phyloP scores from a whole-genome alignment of 2,329 filamentous ascomycete species.

The Fusarium setosum region DNA sequence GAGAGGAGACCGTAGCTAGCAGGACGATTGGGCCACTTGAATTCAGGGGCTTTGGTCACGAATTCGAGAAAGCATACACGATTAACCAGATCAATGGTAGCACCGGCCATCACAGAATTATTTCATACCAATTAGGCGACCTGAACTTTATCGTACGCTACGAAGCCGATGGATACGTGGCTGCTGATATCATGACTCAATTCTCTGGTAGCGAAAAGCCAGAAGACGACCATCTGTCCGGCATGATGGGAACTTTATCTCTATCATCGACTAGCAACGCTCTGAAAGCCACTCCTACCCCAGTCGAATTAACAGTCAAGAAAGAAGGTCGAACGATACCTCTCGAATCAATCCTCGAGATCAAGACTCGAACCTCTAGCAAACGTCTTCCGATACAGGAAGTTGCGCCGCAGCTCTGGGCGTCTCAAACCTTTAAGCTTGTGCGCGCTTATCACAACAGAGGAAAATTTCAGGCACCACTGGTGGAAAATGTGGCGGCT shows the following conservation, averaged over 20 bases:
- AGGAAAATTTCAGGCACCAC: constrained; percentile 48
- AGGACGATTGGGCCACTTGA: constrained; percentile 47
- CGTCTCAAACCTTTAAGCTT: constrained; percentile 59
- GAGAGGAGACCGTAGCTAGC: constrained; percentile 44
- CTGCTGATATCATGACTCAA: not conserved
- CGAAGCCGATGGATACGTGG: constrained; percentile 56
- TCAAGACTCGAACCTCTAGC: constrained; percentile 55
- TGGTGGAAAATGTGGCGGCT: constrained; percentile 50
- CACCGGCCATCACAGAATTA: constrained; percentile 58
- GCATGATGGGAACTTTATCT: constrained; percentile 40
- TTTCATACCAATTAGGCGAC: constrained; percentile 56
- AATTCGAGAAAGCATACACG: constrained; percentile 59
- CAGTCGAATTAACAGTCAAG: constrained; percentile 43
- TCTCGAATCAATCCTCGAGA: constrained; percentile 53
- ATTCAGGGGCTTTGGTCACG: constrained; percentile 56
- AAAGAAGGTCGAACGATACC: constrained; percentile 46
- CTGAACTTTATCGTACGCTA: constrained; percentile 55
- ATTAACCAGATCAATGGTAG: constrained; percentile 46
- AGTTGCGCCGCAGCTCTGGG: constrained; percentile 56
- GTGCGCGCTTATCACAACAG: constrained; percentile 56
- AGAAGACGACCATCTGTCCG: constrained; percentile 32
- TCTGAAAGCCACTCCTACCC: constrained; percentile 26
- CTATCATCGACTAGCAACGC: constrained; percentile 24
- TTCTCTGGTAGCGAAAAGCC: not conserved
- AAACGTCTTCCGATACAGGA: constrained; percentile 49